Conservation (phyloP, 768 basidiomycete genomes). For the Filobasidium wieringae region DNA sequence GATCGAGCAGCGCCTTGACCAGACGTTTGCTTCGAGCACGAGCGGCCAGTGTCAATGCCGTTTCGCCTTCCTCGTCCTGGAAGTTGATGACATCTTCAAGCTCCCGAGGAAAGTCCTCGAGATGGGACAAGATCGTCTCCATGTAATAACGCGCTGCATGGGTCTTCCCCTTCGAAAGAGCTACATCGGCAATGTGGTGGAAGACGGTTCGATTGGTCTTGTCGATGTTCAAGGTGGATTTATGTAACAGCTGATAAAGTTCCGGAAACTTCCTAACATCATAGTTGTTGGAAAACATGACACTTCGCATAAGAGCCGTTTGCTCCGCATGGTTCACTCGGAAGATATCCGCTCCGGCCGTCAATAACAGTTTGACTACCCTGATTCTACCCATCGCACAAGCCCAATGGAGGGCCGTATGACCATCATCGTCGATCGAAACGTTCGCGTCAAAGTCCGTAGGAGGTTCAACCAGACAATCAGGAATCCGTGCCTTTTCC, state of each 20-base stretch:
- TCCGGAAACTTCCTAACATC: slow-evolving; percentile 98
- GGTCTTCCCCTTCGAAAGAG: slow-evolving; percentile 92
- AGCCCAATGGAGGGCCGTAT: slow-evolving; percentile 95
- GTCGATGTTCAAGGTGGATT: slow-evolving; percentile 98
- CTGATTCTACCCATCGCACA: slow-evolving; percentile 97
- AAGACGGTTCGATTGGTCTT: slow-evolving; percentile 94
- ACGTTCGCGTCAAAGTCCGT: slow-evolving; percentile 87
- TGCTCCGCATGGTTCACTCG: slow-evolving; percentile 92
- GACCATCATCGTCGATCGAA: slow-evolving; percentile 94
- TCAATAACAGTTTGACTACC: slow-evolving; percentile 83
- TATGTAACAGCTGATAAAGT: slow-evolving; percentile 87
- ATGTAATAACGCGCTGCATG: slow-evolving; percentile 98
- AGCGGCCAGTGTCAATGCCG: slow-evolving; percentile 90
- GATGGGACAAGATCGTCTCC: slow-evolving; percentile 79
- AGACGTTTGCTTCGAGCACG: slow-evolving; percentile 88
- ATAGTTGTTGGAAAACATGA: slow-evolving; percentile 99
- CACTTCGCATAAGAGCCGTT: slow-evolving; percentile 93
- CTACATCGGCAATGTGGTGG: slow-evolving; percentile 94
- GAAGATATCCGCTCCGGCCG: slow-evolving; percentile 92
- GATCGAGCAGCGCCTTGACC: slow-evolving; percentile 87
- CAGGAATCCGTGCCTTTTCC: slow-evolving; percentile 82
- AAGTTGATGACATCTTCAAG: slow-evolving; percentile 97
- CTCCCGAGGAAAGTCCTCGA: slow-evolving; percentile 88
- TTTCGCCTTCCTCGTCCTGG: slow-evolving; percentile 97
- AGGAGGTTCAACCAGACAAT: slow-evolving; percentile 74